Evolutionary conservation across 257 asterid genomes (phyloP), one percentile per base, ranked within the genome.

Genomic region (Oldenlandia corymbosa): DNA sequence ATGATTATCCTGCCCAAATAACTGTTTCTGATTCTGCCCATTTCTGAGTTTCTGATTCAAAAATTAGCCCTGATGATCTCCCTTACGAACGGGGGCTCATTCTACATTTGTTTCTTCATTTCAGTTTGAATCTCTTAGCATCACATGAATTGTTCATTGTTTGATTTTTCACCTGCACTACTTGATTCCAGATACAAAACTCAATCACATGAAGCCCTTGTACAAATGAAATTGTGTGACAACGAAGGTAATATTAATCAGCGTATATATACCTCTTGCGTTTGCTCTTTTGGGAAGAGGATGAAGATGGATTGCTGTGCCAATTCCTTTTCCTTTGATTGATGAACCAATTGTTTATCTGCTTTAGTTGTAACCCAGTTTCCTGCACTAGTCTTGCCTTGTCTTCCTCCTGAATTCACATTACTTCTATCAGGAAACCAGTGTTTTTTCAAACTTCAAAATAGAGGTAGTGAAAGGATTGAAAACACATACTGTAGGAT

Each of bases 301-400:
- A 87, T 0, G 96, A 76, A 0, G 97, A 88, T 62, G 95, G 84
- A 60, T 88, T 88, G 84, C 82, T 90, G 65, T 90, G 96, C 97
- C 97, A 90, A 51, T 90, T 90, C 79, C 97, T 88, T 68, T 90
- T 90, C 72, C 97, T 68, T 74, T 90, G 97, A 82, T 90, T 90
- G 82, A 90, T 90, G 86, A 90, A 90, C 97, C 97, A 90, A 58
- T 90, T 90, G 74, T 90, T 90, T 0, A 90, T 85, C 81, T 90
- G 97, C 62, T 90, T 90, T 62, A 90, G 83, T 70, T 90, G 97
- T 84, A 90, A 67, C 17, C 97, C 97, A 0, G 97, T 90, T 77
- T 90, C 97, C 49, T 85, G 89, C 64, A 90, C 97, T 71, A 90
- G 79, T 60, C 88, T 77, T 27, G 91, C 87, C 74, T 90, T 90